These are phyloP conservation scores for Emergomyces africanus DNA, from an alignment of 2,329 filamentous ascomycete species.

Conservation along the genomic window DNA sequence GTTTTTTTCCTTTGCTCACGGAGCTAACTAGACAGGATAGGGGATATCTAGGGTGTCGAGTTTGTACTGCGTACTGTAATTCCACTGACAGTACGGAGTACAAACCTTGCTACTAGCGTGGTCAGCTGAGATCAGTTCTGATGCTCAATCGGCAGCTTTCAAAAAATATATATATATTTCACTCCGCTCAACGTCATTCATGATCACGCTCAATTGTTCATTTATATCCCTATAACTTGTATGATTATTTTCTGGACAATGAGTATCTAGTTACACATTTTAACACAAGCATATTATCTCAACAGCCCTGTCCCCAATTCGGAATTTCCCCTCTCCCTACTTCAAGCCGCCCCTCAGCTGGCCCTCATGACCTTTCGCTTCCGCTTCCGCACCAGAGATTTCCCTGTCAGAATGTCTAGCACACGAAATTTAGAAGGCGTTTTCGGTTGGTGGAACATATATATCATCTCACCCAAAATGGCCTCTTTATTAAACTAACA, in stretches of 20 bases:
- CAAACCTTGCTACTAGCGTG: too few relatives aligned
- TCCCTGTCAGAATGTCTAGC: slow-evolving; percentile 27
- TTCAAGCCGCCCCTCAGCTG: background rate
- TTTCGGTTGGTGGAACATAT: slow-evolving; percentile 38
- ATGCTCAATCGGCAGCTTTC: too few relatives aligned
- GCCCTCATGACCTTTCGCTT: slow-evolving; percentile 20
- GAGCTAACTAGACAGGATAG: too few relatives aligned
- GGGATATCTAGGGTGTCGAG: too few relatives aligned
- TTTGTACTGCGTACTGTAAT: too few relatives aligned
- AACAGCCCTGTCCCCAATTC: too few relatives aligned
- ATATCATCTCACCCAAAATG: slow-evolving; percentile 12
- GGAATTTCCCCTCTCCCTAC: background rate
- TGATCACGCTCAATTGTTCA: background rate
- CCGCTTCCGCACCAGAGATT: slow-evolving; percentile 16
- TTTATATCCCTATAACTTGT: background rate
- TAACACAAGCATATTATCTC: background rate
- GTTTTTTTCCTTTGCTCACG: too few relatives aligned
- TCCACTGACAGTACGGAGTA: too few relatives aligned
- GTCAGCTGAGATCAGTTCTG: too few relatives aligned
- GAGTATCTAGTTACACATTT: background rate
- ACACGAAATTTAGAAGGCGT: slow-evolving; percentile 48
- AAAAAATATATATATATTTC: too few relatives aligned
- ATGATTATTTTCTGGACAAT: background rate
- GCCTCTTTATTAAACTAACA: background rate
- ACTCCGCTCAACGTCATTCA: too few relatives aligned